phyloP scores from a whole-genome alignment of 2,329 filamentous ascomycete species.

The Aspergillus novoparasiticus region DNA sequence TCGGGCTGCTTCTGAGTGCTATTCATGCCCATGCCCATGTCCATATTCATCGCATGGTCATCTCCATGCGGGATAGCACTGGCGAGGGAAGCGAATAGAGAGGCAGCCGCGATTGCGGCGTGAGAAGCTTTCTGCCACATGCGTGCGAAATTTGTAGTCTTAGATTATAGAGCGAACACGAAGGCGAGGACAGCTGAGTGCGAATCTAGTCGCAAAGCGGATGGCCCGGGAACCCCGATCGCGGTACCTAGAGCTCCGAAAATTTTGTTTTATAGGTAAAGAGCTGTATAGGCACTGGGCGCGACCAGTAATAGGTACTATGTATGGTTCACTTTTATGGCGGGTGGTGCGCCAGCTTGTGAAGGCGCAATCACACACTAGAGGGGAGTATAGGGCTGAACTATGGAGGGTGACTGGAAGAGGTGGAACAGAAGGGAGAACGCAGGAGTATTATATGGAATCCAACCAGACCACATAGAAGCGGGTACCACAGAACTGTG shows the following conservation, averaged over 20 bases:
- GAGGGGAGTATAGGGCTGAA: constrained; percentile 18
- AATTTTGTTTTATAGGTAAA: not conserved
- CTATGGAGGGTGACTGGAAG: constrained; percentile 11
- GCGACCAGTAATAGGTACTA: not conserved
- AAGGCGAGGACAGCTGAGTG: not conserved
- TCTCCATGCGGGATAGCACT: constrained; percentile 39
- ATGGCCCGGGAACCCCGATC: not conserved
- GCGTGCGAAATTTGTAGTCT: constrained; percentile 2
- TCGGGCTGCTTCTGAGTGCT: constrained; percentile 18
- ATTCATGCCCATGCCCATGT: constrained; percentile 31
- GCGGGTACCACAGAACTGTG: not conserved
- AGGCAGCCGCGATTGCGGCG: constrained; percentile 31
- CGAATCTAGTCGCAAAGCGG: constrained; percentile 3
- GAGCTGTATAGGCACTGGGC: not conserved
- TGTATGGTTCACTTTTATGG: not conserved
- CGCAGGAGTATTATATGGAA: constrained; percentile 5
- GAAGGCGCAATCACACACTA: constrained; percentile 4
- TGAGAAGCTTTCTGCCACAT: constrained; percentile 31
- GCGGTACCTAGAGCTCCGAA: not conserved
- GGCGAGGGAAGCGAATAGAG: constrained; percentile 33
- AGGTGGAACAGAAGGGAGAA: not conserved
- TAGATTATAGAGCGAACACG: not conserved
- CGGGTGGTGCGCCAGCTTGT: not conserved
- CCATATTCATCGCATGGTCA: constrained; percentile 35
- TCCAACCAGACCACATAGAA: constrained; percentile 4